A percentile compares a stretch with the other conserved stretches of the same genome.
phyloP scores from a whole-genome alignment of 1,284 basidiomycete genomes.

The Waitea zeae region DNA sequence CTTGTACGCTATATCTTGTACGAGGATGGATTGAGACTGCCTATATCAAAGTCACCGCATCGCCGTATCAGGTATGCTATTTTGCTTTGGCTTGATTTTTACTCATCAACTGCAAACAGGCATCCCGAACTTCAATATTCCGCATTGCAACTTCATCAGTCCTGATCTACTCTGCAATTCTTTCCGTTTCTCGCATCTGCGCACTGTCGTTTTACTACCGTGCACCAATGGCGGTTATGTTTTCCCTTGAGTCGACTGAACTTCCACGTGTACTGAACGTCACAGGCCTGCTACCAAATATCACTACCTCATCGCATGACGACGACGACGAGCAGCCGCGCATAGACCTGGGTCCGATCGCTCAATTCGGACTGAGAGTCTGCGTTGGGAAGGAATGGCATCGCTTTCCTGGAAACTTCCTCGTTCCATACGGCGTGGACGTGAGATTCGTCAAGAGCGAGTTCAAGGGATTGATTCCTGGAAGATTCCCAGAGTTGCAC shows the following conservation, averaged over 20 bases:
- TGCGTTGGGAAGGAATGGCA: constrained; percentile 96
- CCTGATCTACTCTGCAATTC: constrained; percentile 39
- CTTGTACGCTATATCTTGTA: constrained; percentile 66
- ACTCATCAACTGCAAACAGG: constrained; percentile 25
- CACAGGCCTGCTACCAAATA: constrained; percentile 42
- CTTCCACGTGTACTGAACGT: constrained; percentile 65
- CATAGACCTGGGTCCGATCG: constrained; percentile 56
- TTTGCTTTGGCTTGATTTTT: not conserved
- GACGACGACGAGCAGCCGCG: constrained; percentile 35
- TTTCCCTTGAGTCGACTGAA: constrained; percentile 63
- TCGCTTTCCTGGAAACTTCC: constrained; percentile 82
- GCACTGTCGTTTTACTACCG: constrained; percentile 85
- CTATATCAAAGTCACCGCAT: constrained; percentile 61
- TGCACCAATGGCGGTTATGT: constrained; percentile 64
- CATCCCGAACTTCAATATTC: constrained; percentile 63
- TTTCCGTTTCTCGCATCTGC: constrained; percentile 68
- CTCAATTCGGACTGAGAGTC: constrained; percentile 58
- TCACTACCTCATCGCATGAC: constrained; percentile 11
- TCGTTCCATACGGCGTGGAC: constrained; percentile 70
- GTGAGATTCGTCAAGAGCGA: constrained; percentile 83
- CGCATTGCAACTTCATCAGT: constrained; percentile 57
- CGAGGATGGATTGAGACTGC: constrained; percentile 75
- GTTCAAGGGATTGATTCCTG: constrained; percentile 80
- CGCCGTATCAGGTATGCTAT: constrained; percentile 60
- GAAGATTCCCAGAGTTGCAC: constrained; percentile 50